A percentile compares a stretch with the other conserved stretches of the same genome.
Evolutionary conservation across 176 grass and related monocot genomes (phyloP).

Genomic region (Musa schizocarpa): DNA sequence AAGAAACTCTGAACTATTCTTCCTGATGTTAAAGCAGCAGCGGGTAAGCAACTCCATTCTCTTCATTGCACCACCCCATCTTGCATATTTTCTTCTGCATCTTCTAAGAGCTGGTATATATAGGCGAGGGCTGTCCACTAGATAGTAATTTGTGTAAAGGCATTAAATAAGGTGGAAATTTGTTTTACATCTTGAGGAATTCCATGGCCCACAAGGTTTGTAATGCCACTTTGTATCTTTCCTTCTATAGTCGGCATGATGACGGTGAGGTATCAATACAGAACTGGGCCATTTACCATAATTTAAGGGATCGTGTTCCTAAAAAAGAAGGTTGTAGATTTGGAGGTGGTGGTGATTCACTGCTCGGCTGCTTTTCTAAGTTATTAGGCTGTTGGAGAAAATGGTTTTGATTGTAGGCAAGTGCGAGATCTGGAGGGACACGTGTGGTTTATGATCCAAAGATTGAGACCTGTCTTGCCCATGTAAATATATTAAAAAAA

Average conservation of each 20-base stretch:
- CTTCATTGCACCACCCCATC: not conserved
- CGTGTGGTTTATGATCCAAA: not conserved
- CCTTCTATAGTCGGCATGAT: not conserved
- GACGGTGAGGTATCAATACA: not conserved
- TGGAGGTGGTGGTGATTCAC: not conserved
- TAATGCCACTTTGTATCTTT: not conserved
- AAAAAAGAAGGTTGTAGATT: not conserved
- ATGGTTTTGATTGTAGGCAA: not conserved
- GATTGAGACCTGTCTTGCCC: not conserved
- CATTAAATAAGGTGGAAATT: not conserved
- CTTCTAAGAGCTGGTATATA: conserved; percentile 3
- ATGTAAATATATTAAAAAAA: not conserved
- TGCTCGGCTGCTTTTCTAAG: not conserved
- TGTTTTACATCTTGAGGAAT: not conserved
- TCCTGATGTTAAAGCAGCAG: not conserved
- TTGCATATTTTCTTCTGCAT: not conserved
- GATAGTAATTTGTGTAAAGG: not conserved
- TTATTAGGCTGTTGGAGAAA: not conserved
- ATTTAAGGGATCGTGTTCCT: not conserved
- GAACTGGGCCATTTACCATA: not conserved
- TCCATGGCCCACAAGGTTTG: not conserved
- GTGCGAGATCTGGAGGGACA: not conserved
- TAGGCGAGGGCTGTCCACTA: not conserved
- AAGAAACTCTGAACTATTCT: not conserved
- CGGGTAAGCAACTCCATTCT: not conserved